A percentile compares a stretch with the other conserved stretches of the same genome.
Conservation (phyloP, 305 asterid genomes). For the Ruellia speciosa region DNA sequence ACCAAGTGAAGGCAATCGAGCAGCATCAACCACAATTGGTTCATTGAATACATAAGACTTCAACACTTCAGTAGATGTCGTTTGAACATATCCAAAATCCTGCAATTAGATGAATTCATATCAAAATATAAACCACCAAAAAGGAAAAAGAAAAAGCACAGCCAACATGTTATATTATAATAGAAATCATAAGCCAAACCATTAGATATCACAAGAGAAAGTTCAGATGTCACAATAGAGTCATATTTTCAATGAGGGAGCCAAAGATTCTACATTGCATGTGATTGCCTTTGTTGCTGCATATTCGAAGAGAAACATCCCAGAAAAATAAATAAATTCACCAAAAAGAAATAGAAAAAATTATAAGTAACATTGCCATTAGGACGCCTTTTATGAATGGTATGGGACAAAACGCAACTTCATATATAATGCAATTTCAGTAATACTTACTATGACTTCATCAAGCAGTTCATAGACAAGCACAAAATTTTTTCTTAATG, state of each 20-base stretch:
- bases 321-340: slow-evolving; percentile 5
- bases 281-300: neutral
- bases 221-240: slow-evolving; percentile 12
- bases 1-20: slow-evolving; percentile 79
- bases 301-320: neutral
- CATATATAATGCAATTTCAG: slow-evolving; percentile 9
- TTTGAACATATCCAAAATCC: slow-evolving; percentile 98
- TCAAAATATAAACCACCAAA: neutral
- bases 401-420: slow-evolving; percentile 16
- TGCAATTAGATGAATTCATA: slow-evolving; percentile 30
- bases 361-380: neutral
- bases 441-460: slow-evolving; percentile 79
- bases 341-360: neutral
- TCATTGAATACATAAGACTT: slow-evolving; percentile 86
- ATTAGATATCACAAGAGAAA: neutral
- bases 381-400: slow-evolving; percentile 9
- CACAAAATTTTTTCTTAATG: slow-evolving; percentile 85
- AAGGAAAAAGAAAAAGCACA: neutral
- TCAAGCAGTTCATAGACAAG: slow-evolving; percentile 96
- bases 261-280: slow-evolving; percentile 1
- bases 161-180: neutral
- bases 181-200: neutral
- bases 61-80: slow-evolving; percentile 91
- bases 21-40: slow-evolving; percentile 88
- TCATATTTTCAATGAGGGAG: slow-evolving; percentile 1